Evolutionary conservation across 108 stramenopile genomes (phyloP), one percentile per base, ranked within the genome.

Genomic region (Nitzschia sp.): DNA sequence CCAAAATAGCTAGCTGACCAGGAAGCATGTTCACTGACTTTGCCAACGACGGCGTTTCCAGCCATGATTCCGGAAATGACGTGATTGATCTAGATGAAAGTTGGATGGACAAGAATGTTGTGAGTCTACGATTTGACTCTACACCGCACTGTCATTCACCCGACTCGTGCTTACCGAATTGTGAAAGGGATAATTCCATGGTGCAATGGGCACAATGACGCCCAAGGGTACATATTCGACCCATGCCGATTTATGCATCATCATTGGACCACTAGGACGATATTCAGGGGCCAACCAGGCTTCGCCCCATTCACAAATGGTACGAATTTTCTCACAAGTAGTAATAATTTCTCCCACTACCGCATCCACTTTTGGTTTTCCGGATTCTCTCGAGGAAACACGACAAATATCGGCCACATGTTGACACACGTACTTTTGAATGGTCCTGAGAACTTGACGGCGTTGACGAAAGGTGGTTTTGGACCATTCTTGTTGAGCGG

Each of bases 151-250:
- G 21, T 3, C n/a, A n/a, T n/a, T n/a, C n/a, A n/a, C n/a, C n/a
- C n/a, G n/a, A n/a, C 49, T 19, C 6, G 51, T n/a, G 64, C 75
- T 32, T 64, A 76, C 75, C 49, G 69, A 64, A 35, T 77, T 77
- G 79, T 98, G 97, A 76, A 96, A 98, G 26, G 98, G 98, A 80
- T 99, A 99, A 68, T 99, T 99, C 98, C 98, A 99, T 4, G 99
- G 99, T 4, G 97, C 99, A 71, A 99, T 98, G 49, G 97, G 89
- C 0, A 96, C 98, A 42, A 99, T 75, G 35, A 99, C 93, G 11
- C 99, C 99, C 45, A 98, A 45, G 0, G 99, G 99, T 17, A 95
- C 93, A 75, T 96, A 99, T 71, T 98, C 96, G 15, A 99, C 97
- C 69, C 94, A 89, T 26, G 95, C 97, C 15, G 68, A 81, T 81